Conservation (phyloP, 73 alveolate genomes). For the Paramecium primaurelia region DNA sequence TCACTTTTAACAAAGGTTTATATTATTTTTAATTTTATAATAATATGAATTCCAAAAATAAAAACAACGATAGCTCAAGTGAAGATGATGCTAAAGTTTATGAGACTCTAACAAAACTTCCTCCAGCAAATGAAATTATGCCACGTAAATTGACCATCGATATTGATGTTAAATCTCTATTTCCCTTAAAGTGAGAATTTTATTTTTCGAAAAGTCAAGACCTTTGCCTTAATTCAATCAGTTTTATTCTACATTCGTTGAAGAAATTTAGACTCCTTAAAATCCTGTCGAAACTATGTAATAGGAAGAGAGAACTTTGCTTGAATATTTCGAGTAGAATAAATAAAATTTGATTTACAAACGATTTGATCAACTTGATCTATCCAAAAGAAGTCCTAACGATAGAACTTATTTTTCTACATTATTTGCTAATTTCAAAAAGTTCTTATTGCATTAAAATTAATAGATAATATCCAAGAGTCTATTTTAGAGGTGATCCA, state of each 20-base stretch:
- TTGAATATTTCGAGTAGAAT: conserved; percentile 37
- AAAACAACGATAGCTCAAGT: conserved; percentile 42
- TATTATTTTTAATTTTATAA: not conserved
- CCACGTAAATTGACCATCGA: conserved; percentile 40
- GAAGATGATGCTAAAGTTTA: conserved; percentile 32
- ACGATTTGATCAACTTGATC: conserved; percentile 24
- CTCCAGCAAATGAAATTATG: conserved; percentile 33
- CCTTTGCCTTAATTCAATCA: conserved; percentile 24
- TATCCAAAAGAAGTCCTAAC: not conserved
- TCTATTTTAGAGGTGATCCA: conserved; percentile 7
- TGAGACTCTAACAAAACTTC: conserved; percentile 12
- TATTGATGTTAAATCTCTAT: conserved; percentile 27
- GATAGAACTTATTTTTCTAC: conserved; percentile 27
- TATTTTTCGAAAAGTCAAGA: conserved; percentile 29
- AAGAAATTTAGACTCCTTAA: not conserved
- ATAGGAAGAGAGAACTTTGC: not conserved
- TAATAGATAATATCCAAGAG: conserved; percentile 33
- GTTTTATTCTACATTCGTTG: not conserved
- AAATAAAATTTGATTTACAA: conserved; percentile 26
- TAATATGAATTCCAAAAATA: conserved; percentile 28
- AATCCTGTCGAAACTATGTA: not conserved
- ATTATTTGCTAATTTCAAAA: conserved; percentile 11
- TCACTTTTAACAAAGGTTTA: not conserved
- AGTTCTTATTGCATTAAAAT: not conserved
- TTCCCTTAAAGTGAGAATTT: conserved; percentile 16